Evolutionary conservation across 352 stramenopile genomes (phyloP).

Genomic region (Pythium scleroteichum): DNA sequence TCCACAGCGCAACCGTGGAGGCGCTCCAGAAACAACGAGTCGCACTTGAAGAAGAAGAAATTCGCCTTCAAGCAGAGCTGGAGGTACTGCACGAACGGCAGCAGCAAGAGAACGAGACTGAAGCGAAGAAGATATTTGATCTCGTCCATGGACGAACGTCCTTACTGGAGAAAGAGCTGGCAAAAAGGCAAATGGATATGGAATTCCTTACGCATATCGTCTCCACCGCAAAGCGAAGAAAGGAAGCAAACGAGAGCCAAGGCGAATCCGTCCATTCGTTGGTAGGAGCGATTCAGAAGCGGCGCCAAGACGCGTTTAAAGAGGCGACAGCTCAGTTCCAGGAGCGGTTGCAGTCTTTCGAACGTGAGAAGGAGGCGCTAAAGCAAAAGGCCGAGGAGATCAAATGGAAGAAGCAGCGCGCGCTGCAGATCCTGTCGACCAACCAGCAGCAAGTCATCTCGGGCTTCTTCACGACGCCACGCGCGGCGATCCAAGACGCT

Average conservation of each 20-base stretch:
- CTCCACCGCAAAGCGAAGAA: slow-evolving; percentile 10
- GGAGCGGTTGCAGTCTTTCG: slow-evolving; percentile 40
- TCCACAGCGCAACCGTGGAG: slow-evolving; percentile 26
- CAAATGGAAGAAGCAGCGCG: slow-evolving; percentile 41
- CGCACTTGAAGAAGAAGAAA: slow-evolving; percentile 40
- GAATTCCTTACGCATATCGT: slow-evolving; percentile 50
- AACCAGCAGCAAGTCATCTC: slow-evolving; percentile 60
- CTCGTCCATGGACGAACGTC: slow-evolving; percentile 46
- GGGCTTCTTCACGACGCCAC: slow-evolving; percentile 39
- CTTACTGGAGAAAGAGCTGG: slow-evolving; percentile 49
- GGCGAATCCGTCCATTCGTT: slow-evolving; percentile 20
- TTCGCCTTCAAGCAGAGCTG: slow-evolving; percentile 46
- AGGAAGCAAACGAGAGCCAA: background rate
- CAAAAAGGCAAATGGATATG: slow-evolving; percentile 45
- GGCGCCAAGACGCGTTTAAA: slow-evolving; percentile 37
- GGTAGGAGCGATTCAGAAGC: slow-evolving; percentile 38
- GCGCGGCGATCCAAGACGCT: slow-evolving; percentile 13
- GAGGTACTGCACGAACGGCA: slow-evolving; percentile 50
- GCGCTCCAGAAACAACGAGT: slow-evolving; percentile 28
- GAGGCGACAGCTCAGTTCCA: slow-evolving; percentile 32
- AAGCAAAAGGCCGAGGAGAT: slow-evolving; percentile 36
- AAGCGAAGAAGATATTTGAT: slow-evolving; percentile 41
- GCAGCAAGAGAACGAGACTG: slow-evolving; percentile 35
- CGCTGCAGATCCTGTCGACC: slow-evolving; percentile 55
- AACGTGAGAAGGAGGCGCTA: slow-evolving; percentile 40